A percentile compares a stretch with the other conserved stretches of the same genome.
Evolutionary conservation across 2,329 filamentous ascomycete genomes (phyloP).

Genomic region (Raffaelea ambrosiae): DNA sequence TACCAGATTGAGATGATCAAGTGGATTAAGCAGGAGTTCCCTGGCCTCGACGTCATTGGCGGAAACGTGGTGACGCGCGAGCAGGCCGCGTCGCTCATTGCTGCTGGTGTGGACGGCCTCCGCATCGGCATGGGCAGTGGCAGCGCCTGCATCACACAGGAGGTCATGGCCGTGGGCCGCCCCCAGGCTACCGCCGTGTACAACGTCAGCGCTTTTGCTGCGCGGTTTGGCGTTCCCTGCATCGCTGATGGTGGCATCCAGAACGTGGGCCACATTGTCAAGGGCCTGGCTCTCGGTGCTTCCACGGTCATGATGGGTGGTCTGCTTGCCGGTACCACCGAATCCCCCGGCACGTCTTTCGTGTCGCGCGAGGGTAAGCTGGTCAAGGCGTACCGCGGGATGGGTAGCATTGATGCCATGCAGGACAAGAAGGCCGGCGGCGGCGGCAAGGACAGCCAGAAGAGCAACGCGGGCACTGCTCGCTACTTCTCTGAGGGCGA

Average conservation of each 20-base stretch:
- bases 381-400: conserved; percentile 97
- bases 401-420: conserved; percentile 99
- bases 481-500: conserved; percentile 98
- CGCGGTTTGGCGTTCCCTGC: conserved; percentile 90
- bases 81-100: conserved; percentile 86
- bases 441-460: conserved; percentile 62
- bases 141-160: conserved; percentile 96
- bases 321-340: conserved; percentile 90
- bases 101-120: conserved; percentile 88
- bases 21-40: conserved; percentile 83
- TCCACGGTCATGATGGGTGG: conserved; percentile 99
- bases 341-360: conserved; percentile 94
- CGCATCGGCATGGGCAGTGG: conserved; percentile 99
- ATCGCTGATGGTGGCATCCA: conserved; percentile 97
- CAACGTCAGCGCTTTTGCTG: conserved; percentile 82
- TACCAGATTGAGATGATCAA: conserved; percentile 99
- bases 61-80: conserved; percentile 98
- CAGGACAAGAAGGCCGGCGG: conserved; percentile 93
- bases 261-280: conserved; percentile 98
- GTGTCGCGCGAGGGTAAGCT: conserved; percentile 95
- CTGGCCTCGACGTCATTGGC: conserved; percentile 85
- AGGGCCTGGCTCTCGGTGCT: conserved; percentile 89
- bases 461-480: conserved; percentile 89
- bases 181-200: conserved; percentile 92
- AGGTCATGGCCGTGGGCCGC: conserved; percentile 98